A percentile compares a stretch with the other conserved stretches of the same genome.
phyloP scores from a whole-genome alignment of 441 rosid genomes.

The Corymbia citriodora region DNA sequence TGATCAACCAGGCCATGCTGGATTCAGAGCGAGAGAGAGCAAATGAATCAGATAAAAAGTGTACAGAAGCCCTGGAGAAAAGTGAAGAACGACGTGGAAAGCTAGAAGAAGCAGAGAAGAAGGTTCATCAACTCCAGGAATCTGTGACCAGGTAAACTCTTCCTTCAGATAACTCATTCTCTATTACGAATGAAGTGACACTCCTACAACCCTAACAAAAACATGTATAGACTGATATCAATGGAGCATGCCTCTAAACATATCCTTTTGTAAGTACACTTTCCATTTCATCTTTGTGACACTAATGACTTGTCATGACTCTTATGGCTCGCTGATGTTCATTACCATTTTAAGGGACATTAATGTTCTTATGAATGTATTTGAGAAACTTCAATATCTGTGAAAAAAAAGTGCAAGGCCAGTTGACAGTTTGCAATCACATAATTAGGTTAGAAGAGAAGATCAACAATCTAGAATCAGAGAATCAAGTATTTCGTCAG shows the following conservation, averaged over 20 bases:
- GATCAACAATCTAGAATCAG: constrained; percentile 81
- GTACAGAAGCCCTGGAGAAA: constrained; percentile 41
- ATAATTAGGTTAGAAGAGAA: constrained; percentile 82
- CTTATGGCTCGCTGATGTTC: neutral
- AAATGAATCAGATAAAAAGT: constrained; percentile 55
- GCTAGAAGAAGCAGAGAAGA: constrained; percentile 79
- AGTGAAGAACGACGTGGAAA: constrained; percentile 54
- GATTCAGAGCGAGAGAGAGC: constrained; percentile 72
- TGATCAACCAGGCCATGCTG: constrained; percentile 39
- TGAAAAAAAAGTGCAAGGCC: neutral
- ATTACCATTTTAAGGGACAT: neutral
- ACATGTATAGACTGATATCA: neutral
- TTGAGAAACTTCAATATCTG: neutral
- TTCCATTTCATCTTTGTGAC: neutral
- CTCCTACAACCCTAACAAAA: neutral
- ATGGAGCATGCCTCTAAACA: neutral
- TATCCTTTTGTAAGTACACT: neutral
- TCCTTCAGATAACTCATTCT: neutral
- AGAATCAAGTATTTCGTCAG: constrained; percentile 90
- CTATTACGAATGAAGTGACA: neutral
- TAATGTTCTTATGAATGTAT: neutral
- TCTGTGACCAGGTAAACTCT: constrained; percentile 59
- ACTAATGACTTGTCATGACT: neutral
- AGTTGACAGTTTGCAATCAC: neutral
- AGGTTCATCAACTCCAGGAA: constrained; percentile 75